Evolutionary conservation across 371 early-diverging fungal genomes (phyloP), one percentile per base, ranked within the genome.

Genomic region (Lichtheimia corymbifera): DNA sequence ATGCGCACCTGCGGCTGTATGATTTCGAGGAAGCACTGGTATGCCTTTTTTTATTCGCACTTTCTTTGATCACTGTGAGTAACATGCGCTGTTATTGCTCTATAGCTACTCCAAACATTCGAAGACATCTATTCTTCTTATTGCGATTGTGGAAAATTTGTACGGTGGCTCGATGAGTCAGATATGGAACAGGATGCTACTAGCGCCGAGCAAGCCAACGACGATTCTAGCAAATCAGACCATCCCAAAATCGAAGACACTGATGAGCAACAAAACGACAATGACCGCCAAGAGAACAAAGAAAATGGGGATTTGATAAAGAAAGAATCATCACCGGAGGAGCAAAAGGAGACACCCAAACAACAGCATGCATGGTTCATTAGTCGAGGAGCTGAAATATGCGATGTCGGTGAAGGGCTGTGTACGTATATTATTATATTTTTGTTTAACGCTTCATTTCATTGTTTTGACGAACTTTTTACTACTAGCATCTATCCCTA

Each of bases 111-210:
- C 25, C 91, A 91, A 78, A 85, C 89, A 13, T 96, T 94, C 58
- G 86, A 87, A 25, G 80, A 86, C 59, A 74, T 91, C 28, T 94
- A 91, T 70, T 90, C 93, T 14, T 93, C 90, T 17, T 96, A 94
- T 68, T 94, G 95, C 75, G 95, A 96, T 70, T 93, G 92, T 64
- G 91, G 86, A 56, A 93, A 93, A 71, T 91, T 93, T 60, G 82
- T 94, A 14, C 70, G 80, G 45, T 85, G 82, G 70, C 63, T 88
- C 17, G 93, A 93, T 53, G 80, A 82, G 25, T 43, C 63, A 55
- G 11, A 15, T 44, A 4, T 18, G 4, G 22, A 20, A 7, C 5
- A 11, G 44, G 71, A 2, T 57, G 58, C 1, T 63, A 60, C 50
- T 20, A 50, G 24, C 3, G 50, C 35, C 3, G 50, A 59, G 15